Evolutionary conservation across 805 yeast genomes (phyloP).

Genomic region (Lachancea mirantina): DNA sequence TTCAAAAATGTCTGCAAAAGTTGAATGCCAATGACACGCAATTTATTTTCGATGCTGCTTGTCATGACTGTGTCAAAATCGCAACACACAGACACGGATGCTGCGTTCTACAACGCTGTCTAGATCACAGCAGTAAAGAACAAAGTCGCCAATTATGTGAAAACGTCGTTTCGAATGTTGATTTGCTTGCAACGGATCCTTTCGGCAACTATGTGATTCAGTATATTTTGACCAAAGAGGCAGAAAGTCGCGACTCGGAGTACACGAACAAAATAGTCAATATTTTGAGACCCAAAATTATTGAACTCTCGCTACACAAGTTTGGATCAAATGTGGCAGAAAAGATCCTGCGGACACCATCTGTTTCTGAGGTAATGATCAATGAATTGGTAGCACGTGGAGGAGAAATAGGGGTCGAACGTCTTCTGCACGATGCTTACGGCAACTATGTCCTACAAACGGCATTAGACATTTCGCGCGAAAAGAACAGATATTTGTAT

Average conservation of each 20-base stretch:
- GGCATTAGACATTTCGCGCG: slow-evolving; percentile 54
- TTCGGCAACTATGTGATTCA: slow-evolving; percentile 97
- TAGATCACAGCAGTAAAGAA: slow-evolving; percentile 72
- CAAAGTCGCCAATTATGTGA: slow-evolving; percentile 65
- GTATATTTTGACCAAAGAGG: slow-evolving; percentile 58
- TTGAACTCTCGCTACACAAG: slow-evolving; percentile 69
- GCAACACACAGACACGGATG: slow-evolving; percentile 97
- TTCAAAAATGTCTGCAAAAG: slow-evolving; percentile 82
- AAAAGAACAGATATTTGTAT: slow-evolving; percentile 36
- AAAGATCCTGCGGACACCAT: slow-evolving; percentile 57
- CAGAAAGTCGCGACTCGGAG: slow-evolving; percentile 27
- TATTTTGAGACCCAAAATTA: slow-evolving; percentile 28
- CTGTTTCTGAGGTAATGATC: slow-evolving; percentile 42
- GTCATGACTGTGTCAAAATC: slow-evolving; percentile 62
- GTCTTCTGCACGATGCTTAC: slow-evolving; percentile 77
- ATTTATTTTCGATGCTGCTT: slow-evolving; percentile 84
- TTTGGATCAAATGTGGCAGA: slow-evolving; percentile 93
- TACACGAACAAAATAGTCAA: slow-evolving; percentile 31
- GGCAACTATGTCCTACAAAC: slow-evolving; percentile 96
- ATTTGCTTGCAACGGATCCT: slow-evolving; percentile 75
- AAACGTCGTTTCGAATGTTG: slow-evolving; percentile 61
- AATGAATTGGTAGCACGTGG: slow-evolving; percentile 38
- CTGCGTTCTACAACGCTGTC: slow-evolving; percentile 90
- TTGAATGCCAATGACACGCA: slow-evolving; percentile 64
- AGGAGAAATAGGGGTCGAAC: slow-evolving; percentile 32